Conservation (phyloP, 495 filamentous ascomycete genomes). For the Hypoxylon fragiforme region DNA sequence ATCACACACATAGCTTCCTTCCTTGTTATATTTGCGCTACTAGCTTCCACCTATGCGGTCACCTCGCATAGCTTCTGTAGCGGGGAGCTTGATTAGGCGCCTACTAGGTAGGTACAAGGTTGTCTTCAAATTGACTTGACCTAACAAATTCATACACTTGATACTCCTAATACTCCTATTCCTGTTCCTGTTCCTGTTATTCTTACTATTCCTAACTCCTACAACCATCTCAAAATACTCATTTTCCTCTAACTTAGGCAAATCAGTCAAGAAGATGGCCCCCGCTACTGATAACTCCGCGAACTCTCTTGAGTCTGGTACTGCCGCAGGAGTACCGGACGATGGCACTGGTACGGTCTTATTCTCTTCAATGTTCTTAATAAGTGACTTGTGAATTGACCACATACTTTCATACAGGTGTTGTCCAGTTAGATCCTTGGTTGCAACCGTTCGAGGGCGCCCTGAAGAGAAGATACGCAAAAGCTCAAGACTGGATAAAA, state of each 20-base stretch:
- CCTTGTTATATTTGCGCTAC: too few species aligned
- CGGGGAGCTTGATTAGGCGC: slow-evolving; percentile 19
- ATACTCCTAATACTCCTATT: too few species aligned
- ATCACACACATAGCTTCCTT: slow-evolving; percentile 18
- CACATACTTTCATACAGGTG: too few species aligned
- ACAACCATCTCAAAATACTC: slow-evolving; percentile 8
- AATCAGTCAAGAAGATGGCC: slow-evolving; percentile 41
- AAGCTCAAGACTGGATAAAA: slow-evolving; percentile 87
- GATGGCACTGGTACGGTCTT: slow-evolving; percentile 51
- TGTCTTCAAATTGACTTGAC: not conserved
- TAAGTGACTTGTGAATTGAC: slow-evolving; percentile 25
- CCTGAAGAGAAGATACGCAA: slow-evolving; percentile 72
- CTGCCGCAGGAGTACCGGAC: slow-evolving; percentile 44
- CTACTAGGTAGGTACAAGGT: not conserved
- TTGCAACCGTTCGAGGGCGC: slow-evolving; percentile 81
- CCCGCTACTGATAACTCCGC: slow-evolving; percentile 43
- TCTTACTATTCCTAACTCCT: too few species aligned
- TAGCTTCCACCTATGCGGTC: too few species aligned
- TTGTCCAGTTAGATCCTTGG: slow-evolving; percentile 86
- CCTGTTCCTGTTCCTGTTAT: too few species aligned
- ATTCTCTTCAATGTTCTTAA: not conserved
- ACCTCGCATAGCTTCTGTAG: slow-evolving; percentile 21
- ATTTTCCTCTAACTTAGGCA: too few species aligned
- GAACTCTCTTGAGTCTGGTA: slow-evolving; percentile 41
- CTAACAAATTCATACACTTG: too few species aligned